Conservation (phyloP, 768 basidiomycete genomes). For the Russula sp. region DNA sequence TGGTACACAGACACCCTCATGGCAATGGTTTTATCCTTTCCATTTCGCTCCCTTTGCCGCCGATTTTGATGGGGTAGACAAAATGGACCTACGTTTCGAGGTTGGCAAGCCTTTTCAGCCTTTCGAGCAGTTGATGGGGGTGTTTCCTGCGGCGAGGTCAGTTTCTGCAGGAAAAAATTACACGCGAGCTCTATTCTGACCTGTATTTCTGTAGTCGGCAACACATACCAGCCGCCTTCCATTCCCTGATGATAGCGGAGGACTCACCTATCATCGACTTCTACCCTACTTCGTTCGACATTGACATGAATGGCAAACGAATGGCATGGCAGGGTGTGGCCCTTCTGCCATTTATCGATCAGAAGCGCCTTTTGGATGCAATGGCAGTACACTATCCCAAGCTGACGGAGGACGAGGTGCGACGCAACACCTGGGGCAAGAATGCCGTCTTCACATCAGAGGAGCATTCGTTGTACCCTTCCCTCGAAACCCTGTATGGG, state of each 20-base stretch:
- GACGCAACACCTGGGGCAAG: constrained; percentile 79
- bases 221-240: constrained; percentile 85
- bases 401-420: constrained; percentile 74
- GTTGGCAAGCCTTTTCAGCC: constrained; percentile 88
- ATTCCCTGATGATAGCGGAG: constrained; percentile 76
- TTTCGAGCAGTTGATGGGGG: constrained; percentile 96
- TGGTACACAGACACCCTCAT: constrained; percentile 65
- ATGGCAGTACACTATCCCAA: constrained; percentile 61
- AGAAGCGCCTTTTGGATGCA: constrained; percentile 71
- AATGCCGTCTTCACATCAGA: constrained; percentile 78
- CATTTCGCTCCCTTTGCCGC: constrained; percentile 98
- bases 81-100: constrained; percentile 74
- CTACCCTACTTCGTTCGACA: constrained; percentile 85
- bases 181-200: background rate
- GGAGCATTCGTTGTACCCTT: constrained; percentile 79
- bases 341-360: constrained; percentile 91
- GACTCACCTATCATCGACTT: constrained; percentile 94
- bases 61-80: constrained; percentile 76
- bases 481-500: constrained; percentile 83
- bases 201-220: constrained; percentile 49
- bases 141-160: constrained; percentile 91
- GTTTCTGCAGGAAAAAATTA: constrained; percentile 14
- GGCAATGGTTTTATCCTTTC: constrained; percentile 99
- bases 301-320: constrained; percentile 99
- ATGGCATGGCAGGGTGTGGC: constrained; percentile 99